Evolutionary conservation across 192 early-diverging fungal species (phyloP).

Genomic region (Coemansia biformis): DNA sequence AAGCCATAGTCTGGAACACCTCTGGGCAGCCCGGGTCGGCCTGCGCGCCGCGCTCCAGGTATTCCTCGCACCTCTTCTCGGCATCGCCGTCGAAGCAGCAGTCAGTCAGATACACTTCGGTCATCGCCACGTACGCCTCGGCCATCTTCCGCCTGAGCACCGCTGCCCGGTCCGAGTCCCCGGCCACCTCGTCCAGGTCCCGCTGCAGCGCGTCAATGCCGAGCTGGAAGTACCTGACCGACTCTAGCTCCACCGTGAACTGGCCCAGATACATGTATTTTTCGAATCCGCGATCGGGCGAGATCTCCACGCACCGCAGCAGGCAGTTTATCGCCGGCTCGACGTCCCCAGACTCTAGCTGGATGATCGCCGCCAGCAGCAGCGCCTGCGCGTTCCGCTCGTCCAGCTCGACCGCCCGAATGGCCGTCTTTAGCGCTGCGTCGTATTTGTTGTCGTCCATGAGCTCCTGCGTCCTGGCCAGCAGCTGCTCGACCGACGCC

Average conservation of each 20-base stretch:
- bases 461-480: conserved; percentile 56
- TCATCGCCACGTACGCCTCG: conserved; percentile 85
- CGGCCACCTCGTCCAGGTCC: conserved; percentile 44
- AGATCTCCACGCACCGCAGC: conserved; percentile 54
- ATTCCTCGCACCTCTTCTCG: conserved; percentile 76
- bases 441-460: conserved; percentile 76
- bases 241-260: conserved; percentile 59
- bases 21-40: conserved; percentile 73
- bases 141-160: conserved; percentile 64
- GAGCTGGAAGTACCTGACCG: conserved; percentile 65
- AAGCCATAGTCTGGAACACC: conserved; percentile 82
- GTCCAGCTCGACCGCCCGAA: conserved; percentile 61
- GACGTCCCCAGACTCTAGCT: conserved; percentile 68
- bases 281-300: conserved; percentile 60
- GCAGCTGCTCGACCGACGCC: conserved; percentile 57
- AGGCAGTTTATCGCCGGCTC: conserved; percentile 61
- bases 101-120: conserved; percentile 97
- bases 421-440: conserved; percentile 64
- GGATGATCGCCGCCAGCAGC: conserved; percentile 65
- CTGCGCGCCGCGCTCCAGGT: conserved; percentile 60
- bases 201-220: conserved; percentile 63
- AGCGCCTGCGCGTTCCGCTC: conserved; percentile 57
- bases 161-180: conserved; percentile 29
- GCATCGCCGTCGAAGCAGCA: conserved; percentile 93
- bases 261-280: conserved; percentile 90